A percentile compares a stretch with the other conserved stretches of the same genome.
phyloP scores from a whole-genome alignment of 805 yeast genomes.

The Hanseniaspora guilliermondii region DNA sequence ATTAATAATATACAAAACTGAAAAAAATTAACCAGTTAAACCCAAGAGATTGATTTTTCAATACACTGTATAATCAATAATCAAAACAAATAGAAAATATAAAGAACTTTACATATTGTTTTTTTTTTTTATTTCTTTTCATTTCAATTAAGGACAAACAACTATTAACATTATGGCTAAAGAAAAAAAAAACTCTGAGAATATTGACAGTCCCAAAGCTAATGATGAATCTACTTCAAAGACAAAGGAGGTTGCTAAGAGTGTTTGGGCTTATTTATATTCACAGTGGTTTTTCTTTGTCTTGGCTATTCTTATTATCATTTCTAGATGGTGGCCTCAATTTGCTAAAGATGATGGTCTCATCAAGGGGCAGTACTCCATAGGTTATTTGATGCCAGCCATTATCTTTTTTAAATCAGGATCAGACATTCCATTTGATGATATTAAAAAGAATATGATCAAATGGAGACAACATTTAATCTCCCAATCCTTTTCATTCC shows the following conservation, averaged over 20 bases:
- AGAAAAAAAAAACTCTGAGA: background rate
- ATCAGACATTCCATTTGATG: slow-evolving; percentile 55
- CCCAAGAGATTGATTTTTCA: too few relatives aligned
- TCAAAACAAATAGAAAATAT: too few relatives aligned
- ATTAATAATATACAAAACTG: too few relatives aligned
- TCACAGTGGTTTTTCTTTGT: slow-evolving; percentile 66
- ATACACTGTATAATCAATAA: too few relatives aligned
- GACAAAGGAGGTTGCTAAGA: slow-evolving; percentile 17
- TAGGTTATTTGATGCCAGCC: slow-evolving; percentile 80
- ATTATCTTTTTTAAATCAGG: slow-evolving; percentile 75
- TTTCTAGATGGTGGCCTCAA: slow-evolving; percentile 67
- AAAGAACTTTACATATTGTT: background rate
- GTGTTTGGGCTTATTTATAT: background rate
- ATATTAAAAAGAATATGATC: slow-evolving; percentile 46
- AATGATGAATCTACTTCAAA: slow-evolving; percentile 6
- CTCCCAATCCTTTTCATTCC: slow-evolving; percentile 52
- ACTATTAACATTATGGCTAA: background rate
- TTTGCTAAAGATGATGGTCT: slow-evolving; percentile 78
- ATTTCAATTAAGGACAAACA: background rate
- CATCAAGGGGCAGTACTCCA: slow-evolving; percentile 59
- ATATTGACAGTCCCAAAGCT: background rate
- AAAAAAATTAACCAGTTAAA: too few relatives aligned
- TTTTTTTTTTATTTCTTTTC: background rate
- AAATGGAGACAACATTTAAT: slow-evolving; percentile 78
- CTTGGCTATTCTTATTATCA: slow-evolving; percentile 58